A percentile compares a stretch with the other conserved stretches of the same genome.
phyloP scores from a whole-genome alignment of 164 flowering plant species.

The Stephania japonica region DNA sequence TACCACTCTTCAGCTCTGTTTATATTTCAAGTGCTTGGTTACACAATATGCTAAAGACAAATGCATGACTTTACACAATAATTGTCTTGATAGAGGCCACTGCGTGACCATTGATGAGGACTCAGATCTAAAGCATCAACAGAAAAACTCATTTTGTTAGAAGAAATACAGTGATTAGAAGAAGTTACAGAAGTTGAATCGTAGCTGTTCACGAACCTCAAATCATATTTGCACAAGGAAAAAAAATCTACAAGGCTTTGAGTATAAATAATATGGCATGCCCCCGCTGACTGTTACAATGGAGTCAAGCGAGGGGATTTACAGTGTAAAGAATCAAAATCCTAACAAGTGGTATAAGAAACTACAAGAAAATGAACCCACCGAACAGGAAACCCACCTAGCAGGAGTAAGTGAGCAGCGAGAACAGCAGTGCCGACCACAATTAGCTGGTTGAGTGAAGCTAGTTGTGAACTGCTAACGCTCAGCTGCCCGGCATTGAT shows the following conservation, averaged over 20 bases:
- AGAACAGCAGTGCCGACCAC: conserved; percentile 8
- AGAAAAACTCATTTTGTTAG: too few species aligned
- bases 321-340: conserved; percentile 17
- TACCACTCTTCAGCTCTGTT: too few species aligned
- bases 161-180: too few species aligned
- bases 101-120: too few species aligned
- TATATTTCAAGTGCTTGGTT: too few species aligned
- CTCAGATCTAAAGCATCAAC: too few species aligned
- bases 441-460: conserved; percentile 14
- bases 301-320: conserved; percentile 8
- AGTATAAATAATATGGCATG: conserved; percentile 7
- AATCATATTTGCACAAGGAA: conserved; percentile 5
- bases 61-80: too few species aligned
- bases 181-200: not conserved
- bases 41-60: too few species aligned
- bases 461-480: conserved; percentile 23
- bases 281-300: conserved; percentile 4
- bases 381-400: not conserved
- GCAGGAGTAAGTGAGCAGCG: conserved; percentile 17
- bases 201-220: not conserved
- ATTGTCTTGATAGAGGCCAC: too few species aligned
- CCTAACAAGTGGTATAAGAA: not conserved
- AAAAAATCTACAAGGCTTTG: conserved; percentile 4
- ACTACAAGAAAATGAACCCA: conserved; percentile 7
- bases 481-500: conserved; percentile 48